phyloP scores from a whole-genome alignment of 257 asterid genomes.

The Solanum appendiculatum region DNA sequence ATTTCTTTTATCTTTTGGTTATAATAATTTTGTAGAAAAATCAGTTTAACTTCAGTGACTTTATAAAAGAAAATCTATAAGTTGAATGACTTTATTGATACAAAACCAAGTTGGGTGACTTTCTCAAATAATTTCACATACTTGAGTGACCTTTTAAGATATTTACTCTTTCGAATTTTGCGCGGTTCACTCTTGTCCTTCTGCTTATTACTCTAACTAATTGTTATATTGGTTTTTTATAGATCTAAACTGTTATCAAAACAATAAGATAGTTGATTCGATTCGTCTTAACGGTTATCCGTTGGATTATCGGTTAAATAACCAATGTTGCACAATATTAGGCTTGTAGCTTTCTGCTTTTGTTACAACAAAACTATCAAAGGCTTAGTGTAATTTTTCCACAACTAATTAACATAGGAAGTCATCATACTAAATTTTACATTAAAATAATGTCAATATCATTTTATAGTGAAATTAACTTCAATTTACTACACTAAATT shows the following conservation, averaged over 20 bases:
- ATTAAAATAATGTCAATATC: not conserved
- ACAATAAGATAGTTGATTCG: not conserved
- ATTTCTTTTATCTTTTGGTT: no score
- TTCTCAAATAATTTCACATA: no score
- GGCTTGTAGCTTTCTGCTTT: slow-evolving; percentile 35
- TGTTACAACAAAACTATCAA: slow-evolving; percentile 35
- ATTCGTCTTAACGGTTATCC: not conserved
- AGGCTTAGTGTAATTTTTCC: slow-evolving; percentile 40
- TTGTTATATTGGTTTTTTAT: not conserved
- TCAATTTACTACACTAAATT: not conserved
- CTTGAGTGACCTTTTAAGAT: no score
- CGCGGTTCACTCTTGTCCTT: not conserved
- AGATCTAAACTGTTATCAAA: no score
- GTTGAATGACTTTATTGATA: no score
- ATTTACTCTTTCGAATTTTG: no score
- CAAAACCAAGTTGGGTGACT: no score
- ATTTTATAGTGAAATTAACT: not conserved
- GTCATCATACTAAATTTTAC: slow-evolving; percentile 26
- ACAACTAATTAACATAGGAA: slow-evolving; percentile 30
- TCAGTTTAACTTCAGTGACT: no score
- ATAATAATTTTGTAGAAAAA: no score
- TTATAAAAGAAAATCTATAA: no score
- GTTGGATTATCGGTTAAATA: not conserved
- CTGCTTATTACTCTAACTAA: not conserved
- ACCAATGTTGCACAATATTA: slow-evolving; percentile 42